Percentiles rank a stretch among this genome's conserved stretches.
Conservation (phyloP, 768 basidiomycete species). For the Boletellus emodensis region DNA sequence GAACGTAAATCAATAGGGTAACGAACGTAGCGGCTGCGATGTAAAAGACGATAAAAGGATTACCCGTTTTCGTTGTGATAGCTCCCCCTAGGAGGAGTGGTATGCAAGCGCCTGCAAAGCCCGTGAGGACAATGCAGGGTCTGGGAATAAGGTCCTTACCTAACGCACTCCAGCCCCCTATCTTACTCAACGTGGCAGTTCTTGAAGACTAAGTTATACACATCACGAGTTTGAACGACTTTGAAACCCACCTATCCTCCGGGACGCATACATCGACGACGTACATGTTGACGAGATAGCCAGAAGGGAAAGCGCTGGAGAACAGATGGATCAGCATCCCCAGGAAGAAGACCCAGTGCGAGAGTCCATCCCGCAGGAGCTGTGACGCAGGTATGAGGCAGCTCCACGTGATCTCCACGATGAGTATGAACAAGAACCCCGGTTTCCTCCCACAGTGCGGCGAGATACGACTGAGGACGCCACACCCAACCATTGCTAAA, state of each 20-base stretch:
- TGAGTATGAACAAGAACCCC: conserved; percentile 12
- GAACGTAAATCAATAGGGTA: conserved; percentile 18
- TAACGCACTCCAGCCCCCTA: conserved; percentile 28
- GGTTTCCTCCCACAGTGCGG: conserved; percentile 28
- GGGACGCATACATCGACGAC: conserved; percentile 23
- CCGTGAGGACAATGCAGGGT: neutral
- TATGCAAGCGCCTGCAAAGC: conserved; percentile 19
- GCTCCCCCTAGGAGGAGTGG: conserved; percentile 29
- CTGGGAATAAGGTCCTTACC: conserved; percentile 12
- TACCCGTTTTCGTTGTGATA: conserved; percentile 24
- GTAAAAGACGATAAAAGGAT: conserved; percentile 23
- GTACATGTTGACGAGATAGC: conserved; percentile 27
- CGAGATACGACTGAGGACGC: conserved; percentile 20
- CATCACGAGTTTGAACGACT: neutral
- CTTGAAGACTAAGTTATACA: conserved; percentile 14
- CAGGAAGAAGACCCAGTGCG: conserved; percentile 14
- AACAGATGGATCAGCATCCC: conserved; percentile 18
- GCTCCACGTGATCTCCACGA: conserved; percentile 3
- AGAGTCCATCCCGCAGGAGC: conserved; percentile 9
- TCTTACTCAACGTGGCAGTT: conserved; percentile 24
- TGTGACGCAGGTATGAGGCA: conserved; percentile 18
- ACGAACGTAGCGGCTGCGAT: conserved; percentile 12
- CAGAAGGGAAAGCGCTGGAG: conserved; percentile 1
- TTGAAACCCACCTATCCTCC: conserved; percentile 21
- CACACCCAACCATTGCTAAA: conserved; percentile 25